phyloP scores from a whole-genome alignment of 176 grass and related monocot genomes.

The Oryza brachyantha region DNA sequence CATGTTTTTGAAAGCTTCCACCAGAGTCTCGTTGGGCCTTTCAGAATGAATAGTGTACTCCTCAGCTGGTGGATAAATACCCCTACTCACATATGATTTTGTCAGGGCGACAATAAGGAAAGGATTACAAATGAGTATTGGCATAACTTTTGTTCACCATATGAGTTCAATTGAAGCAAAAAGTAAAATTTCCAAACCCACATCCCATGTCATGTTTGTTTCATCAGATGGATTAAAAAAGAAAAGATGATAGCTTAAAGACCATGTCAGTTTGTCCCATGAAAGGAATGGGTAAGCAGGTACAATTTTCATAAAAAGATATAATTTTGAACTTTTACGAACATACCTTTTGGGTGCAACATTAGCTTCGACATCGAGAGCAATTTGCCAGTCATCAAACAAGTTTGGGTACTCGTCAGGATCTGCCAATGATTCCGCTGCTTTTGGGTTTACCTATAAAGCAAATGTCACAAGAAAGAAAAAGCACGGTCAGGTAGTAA shows the following conservation, averaged over 20 bases:
- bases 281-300: not conserved
- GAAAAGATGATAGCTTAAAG: not conserved
- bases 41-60: constrained; percentile 71
- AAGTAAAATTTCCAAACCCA: not conserved
- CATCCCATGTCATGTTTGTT: not conserved
- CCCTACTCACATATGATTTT: constrained; percentile 41
- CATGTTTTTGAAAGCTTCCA: constrained; percentile 89
- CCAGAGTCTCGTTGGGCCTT: constrained; percentile 62
- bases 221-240: not conserved
- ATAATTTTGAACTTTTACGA: not conserved
- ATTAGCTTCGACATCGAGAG: constrained; percentile 76
- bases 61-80: constrained; percentile 67
- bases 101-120: not conserved
- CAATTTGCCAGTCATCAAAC: constrained; percentile 98
- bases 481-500: not conserved
- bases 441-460: constrained; percentile 80
- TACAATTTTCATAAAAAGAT: constrained; percentile 10
- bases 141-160: not conserved
- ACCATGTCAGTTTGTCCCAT: not conserved
- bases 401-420: constrained; percentile 84
- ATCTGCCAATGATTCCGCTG: constrained; percentile 91
- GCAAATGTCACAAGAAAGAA: not conserved
- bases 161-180: constrained; percentile 2
- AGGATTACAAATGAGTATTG: not conserved
- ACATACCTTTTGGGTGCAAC: constrained; percentile 55